Evolutionary conservation across 179 eudicot species (phyloP).

Genomic region (Amaranthus tricolor): DNA sequence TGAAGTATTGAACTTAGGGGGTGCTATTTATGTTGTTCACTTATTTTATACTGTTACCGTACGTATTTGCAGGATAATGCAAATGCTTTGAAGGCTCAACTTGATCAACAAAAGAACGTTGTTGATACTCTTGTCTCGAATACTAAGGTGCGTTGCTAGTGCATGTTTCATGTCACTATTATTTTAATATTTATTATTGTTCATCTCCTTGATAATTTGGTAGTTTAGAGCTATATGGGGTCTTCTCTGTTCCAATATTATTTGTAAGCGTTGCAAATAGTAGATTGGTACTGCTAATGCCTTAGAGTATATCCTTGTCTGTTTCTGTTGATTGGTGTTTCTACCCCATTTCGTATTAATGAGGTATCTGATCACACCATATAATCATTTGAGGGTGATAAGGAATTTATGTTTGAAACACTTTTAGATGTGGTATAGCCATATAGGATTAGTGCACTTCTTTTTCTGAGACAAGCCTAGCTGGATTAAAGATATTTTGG

Average conservation of each 20-base stretch:
- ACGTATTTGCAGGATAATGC: constrained; percentile 74
- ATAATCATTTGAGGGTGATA: background rate
- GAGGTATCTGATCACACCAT: too few species aligned
- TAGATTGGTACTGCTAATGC: background rate
- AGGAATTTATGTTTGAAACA: background rate
- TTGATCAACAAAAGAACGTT: constrained; percentile 84
- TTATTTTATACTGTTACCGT: background rate
- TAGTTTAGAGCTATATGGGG: background rate
- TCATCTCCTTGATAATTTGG: background rate
- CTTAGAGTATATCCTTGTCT: constrained; percentile 3
- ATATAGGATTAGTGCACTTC: background rate
- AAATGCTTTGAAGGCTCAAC: constrained; percentile 77
- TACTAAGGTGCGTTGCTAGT: constrained; percentile 63
- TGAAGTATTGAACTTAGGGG: constrained; percentile 1
- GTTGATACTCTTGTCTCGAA: constrained; percentile 93
- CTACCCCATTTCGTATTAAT: background rate
- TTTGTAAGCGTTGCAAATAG: background rate
- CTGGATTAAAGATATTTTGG: background rate
- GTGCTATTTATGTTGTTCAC: background rate
- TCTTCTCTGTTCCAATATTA: background rate
- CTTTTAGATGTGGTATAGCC: too few species aligned
- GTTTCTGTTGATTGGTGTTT: constrained; percentile 2
- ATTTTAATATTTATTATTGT: background rate
- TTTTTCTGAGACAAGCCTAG: background rate
- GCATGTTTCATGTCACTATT: constrained; percentile 3